Percentiles rank a stretch among this genome's conserved stretches.
phyloP scores from a whole-genome alignment of 179 eudicot species.

The Patellifolia procumbens region DNA sequence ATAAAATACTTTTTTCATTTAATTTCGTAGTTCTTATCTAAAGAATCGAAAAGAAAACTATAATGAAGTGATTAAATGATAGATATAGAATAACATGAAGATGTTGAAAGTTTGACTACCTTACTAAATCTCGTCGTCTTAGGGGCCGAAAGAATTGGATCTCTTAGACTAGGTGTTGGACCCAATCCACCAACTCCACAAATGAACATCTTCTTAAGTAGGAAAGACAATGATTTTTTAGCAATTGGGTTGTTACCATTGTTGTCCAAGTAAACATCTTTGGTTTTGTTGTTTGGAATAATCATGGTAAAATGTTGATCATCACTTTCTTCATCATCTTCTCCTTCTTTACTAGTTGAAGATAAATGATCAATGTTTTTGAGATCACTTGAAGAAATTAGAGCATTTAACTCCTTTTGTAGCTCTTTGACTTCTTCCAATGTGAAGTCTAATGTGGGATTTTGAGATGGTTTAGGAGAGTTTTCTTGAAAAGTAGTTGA shows the following conservation, averaged over 20 bases:
- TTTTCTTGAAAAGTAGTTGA: slow-evolving; percentile 19
- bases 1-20: too few species aligned
- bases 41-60: too few species aligned
- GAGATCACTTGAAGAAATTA: slow-evolving; percentile 26
- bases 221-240: slow-evolving; percentile 60
- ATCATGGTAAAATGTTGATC: slow-evolving; percentile 24
- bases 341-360: background rate
- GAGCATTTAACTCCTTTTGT: slow-evolving; percentile 44
- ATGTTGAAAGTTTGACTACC: slow-evolving; percentile 26
- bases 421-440: slow-evolving; percentile 43
- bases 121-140: slow-evolving; percentile 47
- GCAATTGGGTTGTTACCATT: slow-evolving; percentile 34
- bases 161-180: slow-evolving; percentile 42
- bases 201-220: slow-evolving; percentile 59
- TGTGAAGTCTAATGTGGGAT: slow-evolving; percentile 25
- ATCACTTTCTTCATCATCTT: slow-evolving; percentile 11
- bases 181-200: slow-evolving; percentile 42
- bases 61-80: too few species aligned
- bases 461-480: slow-evolving; percentile 15
- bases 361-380: background rate
- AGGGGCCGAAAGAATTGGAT: slow-evolving; percentile 44
- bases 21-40: too few species aligned
- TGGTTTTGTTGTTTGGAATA: slow-evolving; percentile 28
- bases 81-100: background rate
- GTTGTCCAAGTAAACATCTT: slow-evolving; percentile 35